Evolutionary conservation across 73 alveolate species (phyloP).

Genomic region (Tetrahymena elliotti): DNA sequence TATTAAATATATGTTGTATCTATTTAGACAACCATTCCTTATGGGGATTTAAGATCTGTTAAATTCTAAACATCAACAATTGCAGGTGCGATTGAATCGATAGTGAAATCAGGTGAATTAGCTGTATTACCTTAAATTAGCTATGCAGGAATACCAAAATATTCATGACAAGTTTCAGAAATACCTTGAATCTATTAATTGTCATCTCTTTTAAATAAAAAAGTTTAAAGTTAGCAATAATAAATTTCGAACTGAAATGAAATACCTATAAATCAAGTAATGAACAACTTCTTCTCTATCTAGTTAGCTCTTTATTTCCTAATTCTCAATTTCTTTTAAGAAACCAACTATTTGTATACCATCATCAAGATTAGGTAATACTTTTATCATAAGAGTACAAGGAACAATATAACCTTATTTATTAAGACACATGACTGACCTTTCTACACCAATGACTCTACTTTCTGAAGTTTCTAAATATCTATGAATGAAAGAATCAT

Average conservation of each 20-base stretch:
- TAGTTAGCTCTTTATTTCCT: background rate
- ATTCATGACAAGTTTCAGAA: constrained; percentile 20
- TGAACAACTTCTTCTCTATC: background rate
- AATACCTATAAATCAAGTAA: background rate
- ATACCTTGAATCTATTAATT: constrained; percentile 19
- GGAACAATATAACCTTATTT: constrained; percentile 35
- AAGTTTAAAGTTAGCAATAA: background rate
- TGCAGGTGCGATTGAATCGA: constrained; percentile 39
- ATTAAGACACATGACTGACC: constrained; percentile 13
- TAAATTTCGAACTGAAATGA: background rate
- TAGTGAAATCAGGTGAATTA: constrained; percentile 32
- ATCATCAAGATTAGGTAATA: constrained; percentile 44
- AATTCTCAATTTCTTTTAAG: constrained; percentile 36
- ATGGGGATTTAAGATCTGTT: constrained; percentile 7
- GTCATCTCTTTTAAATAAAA: background rate
- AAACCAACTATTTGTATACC: constrained; percentile 45
- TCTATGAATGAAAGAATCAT: constrained; percentile 30
- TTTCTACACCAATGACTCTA: constrained; percentile 39
- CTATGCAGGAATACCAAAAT: constrained; percentile 37
- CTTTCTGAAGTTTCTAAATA: constrained; percentile 42
- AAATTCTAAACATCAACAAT: constrained; percentile 16
- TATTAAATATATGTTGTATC: constrained; percentile 31
- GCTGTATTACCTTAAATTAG: constrained; percentile 34
- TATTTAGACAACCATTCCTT: constrained; percentile 20
- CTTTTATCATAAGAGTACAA: constrained; percentile 38